A percentile compares a stretch with the other conserved stretches of the same genome.
phyloP scores from a whole-genome alignment of 306 rosid species.

The Amphicarpaea edgeworthii region DNA sequence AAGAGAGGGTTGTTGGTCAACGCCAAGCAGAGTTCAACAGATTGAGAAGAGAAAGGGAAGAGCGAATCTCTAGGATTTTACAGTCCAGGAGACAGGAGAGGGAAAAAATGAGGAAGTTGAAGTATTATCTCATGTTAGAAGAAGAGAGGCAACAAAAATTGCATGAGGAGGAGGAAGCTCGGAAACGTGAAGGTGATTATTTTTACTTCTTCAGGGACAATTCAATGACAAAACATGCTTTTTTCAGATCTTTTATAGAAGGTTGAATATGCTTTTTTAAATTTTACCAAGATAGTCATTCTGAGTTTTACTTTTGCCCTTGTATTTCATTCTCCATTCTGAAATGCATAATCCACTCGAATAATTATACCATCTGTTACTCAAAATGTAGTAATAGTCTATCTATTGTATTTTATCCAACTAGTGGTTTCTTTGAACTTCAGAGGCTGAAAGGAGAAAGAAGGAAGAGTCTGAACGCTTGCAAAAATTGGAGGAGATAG shows the following conservation, averaged over 20 bases:
- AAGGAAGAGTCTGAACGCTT: constrained; percentile 78
- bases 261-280: neutral
- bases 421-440: constrained; percentile 24
- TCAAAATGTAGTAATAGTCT: neutral
- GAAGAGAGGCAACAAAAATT: constrained; percentile 78
- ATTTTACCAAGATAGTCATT: neutral
- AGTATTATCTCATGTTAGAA: constrained; percentile 72
- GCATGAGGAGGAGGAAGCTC: constrained; percentile 85
- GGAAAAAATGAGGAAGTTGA: constrained; percentile 76
- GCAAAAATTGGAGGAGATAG: constrained; percentile 77
- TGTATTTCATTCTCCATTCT: neutral
- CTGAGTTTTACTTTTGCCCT: neutral
- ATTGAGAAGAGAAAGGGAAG: constrained; percentile 75
- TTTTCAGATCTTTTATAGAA: neutral
- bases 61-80: constrained; percentile 66
- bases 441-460: constrained; percentile 85
- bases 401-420: neutral
- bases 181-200: constrained; percentile 74
- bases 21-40: constrained; percentile 78
- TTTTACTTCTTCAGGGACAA: neutral
- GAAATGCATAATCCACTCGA: neutral
- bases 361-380: neutral
- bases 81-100: constrained; percentile 75
- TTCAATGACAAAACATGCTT: neutral
- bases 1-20: constrained; percentile 65